phyloP scores from a whole-genome alignment of 2,329 filamentous ascomycete species.

The Eurotiales sp. region DNA sequence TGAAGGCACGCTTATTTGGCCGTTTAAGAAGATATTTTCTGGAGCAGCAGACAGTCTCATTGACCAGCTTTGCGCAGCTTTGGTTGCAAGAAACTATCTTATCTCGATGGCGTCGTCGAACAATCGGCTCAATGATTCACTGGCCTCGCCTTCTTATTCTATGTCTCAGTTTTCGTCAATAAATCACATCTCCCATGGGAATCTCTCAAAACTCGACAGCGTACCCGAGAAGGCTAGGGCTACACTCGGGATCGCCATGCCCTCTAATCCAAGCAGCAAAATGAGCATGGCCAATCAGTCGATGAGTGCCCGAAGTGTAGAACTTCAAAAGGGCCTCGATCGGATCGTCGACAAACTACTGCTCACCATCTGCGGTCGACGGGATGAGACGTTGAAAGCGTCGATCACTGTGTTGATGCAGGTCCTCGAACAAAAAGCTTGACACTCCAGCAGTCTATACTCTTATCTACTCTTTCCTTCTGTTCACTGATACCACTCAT shows the following conservation, averaged over 20 bases:
- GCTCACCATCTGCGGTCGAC: conserved; percentile 32
- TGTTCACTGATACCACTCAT: conserved; percentile 9
- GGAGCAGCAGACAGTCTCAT: conserved; percentile 30
- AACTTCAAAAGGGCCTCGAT: conserved; percentile 31
- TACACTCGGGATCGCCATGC: conserved; percentile 30
- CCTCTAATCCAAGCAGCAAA: conserved; percentile 12
- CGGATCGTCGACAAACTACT: conserved; percentile 34
- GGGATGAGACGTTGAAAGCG: conserved; percentile 34
- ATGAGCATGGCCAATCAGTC: conserved; percentile 21
- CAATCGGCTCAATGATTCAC: conserved; percentile 22
- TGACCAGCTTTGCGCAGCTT: conserved; percentile 33
- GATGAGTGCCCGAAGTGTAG: conserved; percentile 27
- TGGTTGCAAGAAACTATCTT: conserved; percentile 37
- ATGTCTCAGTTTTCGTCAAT: background rate
- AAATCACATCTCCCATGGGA: conserved; percentile 13
- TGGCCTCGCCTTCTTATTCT: conserved; percentile 11
- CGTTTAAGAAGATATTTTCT: conserved; percentile 36
- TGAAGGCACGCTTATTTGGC: conserved; percentile 31
- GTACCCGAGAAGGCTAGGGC: conserved; percentile 32
- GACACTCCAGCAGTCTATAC: too few relatives aligned
- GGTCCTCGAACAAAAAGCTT: conserved; percentile 27
- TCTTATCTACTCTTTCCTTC: background rate
- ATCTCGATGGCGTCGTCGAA: conserved; percentile 27
- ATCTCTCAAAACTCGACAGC: conserved; percentile 25
- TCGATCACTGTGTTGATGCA: conserved; percentile 35